Evolutionary conservation across 306 rosid genomes (phyloP).

Genomic region (Fragaria nilgerrensis): DNA sequence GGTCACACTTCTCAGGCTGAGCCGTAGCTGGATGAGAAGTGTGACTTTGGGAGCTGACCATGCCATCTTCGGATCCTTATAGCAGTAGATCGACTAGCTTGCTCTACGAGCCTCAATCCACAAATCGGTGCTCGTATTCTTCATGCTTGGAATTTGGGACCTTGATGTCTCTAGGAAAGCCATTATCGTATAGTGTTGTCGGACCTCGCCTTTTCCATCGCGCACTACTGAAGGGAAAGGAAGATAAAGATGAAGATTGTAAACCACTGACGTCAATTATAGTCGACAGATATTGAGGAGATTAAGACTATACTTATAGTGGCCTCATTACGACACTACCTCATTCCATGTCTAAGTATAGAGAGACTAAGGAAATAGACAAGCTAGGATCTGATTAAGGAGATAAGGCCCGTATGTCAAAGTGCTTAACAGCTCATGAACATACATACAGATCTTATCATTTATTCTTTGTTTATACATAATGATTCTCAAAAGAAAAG

Average conservation of each 20-base stretch:
- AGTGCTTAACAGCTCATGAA: neutral
- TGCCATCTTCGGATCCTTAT: no score
- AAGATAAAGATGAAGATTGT: neutral
- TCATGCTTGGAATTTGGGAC: neutral
- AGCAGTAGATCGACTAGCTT: no score
- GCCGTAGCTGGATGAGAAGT: no score
- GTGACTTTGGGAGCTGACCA: no score
- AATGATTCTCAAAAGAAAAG: neutral
- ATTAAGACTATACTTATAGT: neutral
- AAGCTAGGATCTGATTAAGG: neutral
- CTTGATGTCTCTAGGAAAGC: neutral
- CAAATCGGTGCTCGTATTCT: neutral
- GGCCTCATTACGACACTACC: neutral
- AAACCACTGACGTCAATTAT: neutral
- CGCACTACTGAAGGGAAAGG: neutral
- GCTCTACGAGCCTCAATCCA: neutral
- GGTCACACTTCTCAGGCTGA: no score
- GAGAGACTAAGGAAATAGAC: neutral
- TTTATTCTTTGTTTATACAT: neutral
- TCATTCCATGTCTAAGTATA: neutral
- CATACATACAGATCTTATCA: neutral
- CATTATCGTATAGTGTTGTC: neutral
- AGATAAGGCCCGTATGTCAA: neutral
- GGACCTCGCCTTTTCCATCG: neutral
- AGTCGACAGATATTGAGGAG: neutral